Percentiles rank a stretch among this genome's conserved stretches.
Conservation (phyloP, 2,329 filamentous ascomycete genomes). For the Cordyceps javanica region DNA sequence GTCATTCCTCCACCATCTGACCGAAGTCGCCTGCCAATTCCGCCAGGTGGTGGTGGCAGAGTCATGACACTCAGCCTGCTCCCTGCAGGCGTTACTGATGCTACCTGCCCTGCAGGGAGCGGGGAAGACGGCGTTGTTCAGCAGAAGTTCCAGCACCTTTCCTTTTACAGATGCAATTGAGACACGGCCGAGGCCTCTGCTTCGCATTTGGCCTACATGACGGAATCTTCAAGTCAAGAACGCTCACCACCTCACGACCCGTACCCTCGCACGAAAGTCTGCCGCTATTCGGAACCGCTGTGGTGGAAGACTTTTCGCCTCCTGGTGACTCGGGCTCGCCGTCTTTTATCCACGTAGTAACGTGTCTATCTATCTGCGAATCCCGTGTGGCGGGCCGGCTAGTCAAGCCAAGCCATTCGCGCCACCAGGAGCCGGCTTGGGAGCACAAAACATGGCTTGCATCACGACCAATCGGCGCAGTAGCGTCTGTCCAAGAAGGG, state of each 20-base stretch:
- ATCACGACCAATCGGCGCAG: slow-evolving; percentile 3
- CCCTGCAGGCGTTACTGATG: not conserved
- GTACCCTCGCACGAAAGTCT: not conserved
- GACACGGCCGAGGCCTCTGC: not conserved
- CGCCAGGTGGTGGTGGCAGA: not conserved
- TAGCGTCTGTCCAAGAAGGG: slow-evolving; percentile 3
- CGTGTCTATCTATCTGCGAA: not conserved
- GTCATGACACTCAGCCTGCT: slow-evolving; percentile 4
- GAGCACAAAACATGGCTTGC: slow-evolving; percentile 9
- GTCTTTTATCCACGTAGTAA: not conserved
- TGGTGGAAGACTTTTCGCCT: not conserved
- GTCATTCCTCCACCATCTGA: slow-evolving; percentile 8
- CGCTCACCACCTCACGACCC: too few relatives aligned
- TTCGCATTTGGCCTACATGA: not conserved
- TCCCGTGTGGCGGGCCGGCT: not conserved
- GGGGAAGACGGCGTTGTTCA: not conserved
- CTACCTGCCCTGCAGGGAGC: not conserved
- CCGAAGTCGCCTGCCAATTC: slow-evolving; percentile 6
- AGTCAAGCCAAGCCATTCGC: slow-evolving; percentile 2
- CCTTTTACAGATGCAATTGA: not conserved
- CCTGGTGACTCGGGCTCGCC: not conserved
- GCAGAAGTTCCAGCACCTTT: not conserved
- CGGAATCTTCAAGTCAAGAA: too few relatives aligned
- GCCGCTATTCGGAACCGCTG: not conserved
- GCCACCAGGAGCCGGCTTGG: slow-evolving; percentile 2